Evolutionary conservation across 108 stramenopile species (phyloP), one percentile per base, ranked within the genome.

Genomic region (Mayamaea pseudoterrestris): DNA sequence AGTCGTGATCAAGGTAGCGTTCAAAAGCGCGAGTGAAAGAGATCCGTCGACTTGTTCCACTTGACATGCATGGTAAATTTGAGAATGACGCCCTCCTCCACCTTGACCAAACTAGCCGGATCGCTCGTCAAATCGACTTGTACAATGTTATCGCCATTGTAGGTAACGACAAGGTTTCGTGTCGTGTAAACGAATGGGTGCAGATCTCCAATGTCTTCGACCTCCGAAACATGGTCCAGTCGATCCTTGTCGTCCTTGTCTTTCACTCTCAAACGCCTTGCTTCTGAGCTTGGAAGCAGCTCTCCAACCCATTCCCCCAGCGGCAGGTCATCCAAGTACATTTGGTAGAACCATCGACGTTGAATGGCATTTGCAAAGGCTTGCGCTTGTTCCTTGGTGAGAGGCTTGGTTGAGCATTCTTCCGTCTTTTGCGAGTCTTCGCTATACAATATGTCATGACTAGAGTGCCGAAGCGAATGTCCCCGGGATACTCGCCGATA

Each of bases 231-330:
- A 49, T 80, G 73, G 37, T 85, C 83, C 31, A 83, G 48, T 42
- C 76, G 74, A 34, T 63, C 62, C 35, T 74, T 31, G 44, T 87
- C 85, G 35, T 64, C 71, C 52, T 72, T 68, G 18, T 69, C 76
- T 13, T 17, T 21, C n/a, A 32, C 13, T 41, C 58, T 60, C 13
- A 50, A 14, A 98, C 86, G 81, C 34, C 9, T n/a, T 36, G 69
- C 73, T 22, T 61, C 27, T 12, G 27, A 20, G 32, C 56, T 56
- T 36, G 74, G 75, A 26, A 83, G 62, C 69, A 89, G 74, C 65
- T 94, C 88, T 27, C 97, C 97, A 17, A 98, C 94, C 88, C 92
- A 90, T 20, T 93, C 94, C 93, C 94, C 96, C 7, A 96, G 68
- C 21, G 97, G 97, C 35, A 98, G 71, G 50, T 96, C 95, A 47